Conservation (phyloP, 257 asterid species). For the Plantago elongata region DNA sequence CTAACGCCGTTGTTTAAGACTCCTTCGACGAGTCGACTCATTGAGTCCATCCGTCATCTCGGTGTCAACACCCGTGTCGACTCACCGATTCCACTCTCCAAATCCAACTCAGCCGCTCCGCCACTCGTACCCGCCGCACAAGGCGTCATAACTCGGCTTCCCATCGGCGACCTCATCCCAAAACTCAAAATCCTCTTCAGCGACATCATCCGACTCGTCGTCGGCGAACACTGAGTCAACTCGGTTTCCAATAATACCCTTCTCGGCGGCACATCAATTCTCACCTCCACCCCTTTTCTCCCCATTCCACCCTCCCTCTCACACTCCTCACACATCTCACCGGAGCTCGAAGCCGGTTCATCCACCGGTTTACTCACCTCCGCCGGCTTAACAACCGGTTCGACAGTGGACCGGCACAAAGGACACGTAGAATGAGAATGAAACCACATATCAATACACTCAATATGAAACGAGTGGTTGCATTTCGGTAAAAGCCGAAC, state of each 20-base stretch:
- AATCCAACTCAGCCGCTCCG: constrained; percentile 25
- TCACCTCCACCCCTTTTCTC: constrained; percentile 58
- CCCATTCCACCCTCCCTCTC: constrained; percentile 25
- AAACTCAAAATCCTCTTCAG: constrained; percentile 55
- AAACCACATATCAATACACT: constrained; percentile 90
- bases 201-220: constrained; percentile 44
- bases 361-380: constrained; percentile 15
- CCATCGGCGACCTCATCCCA: constrained; percentile 43
- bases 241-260: constrained; percentile 38
- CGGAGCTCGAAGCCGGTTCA: constrained; percentile 19
- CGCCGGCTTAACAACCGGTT: constrained; percentile 18
- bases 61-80: constrained; percentile 16
- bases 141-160: constrained; percentile 30
- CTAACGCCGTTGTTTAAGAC: constrained; percentile 21
- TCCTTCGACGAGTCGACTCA: background rate
- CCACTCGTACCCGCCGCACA: constrained; percentile 29
- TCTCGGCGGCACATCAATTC: constrained; percentile 61
- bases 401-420: constrained; percentile 61
- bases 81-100: constrained; percentile 36
- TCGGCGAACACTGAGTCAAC: constrained; percentile 50
- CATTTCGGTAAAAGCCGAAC: constrained; percentile 65
- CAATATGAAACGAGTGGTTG: constrained; percentile 58
- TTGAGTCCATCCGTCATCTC: background rate
- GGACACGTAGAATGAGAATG: constrained; percentile 80
- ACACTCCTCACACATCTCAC: constrained; percentile 17